Conservation (phyloP, 2,329 filamentous ascomycete genomes). For the Colletotrichum scovillei region DNA sequence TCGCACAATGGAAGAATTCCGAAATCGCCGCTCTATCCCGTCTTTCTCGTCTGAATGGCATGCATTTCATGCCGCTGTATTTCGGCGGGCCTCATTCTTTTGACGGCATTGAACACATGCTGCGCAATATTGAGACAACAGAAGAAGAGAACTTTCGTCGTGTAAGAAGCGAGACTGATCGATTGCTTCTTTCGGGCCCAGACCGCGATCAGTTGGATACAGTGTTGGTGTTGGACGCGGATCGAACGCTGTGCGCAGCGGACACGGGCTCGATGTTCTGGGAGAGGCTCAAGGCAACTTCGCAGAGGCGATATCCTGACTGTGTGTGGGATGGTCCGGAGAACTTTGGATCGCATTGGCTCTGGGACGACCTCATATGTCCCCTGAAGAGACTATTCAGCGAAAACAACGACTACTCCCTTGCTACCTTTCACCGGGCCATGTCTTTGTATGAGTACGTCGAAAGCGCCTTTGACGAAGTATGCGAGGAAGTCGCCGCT, state of each 20-base stretch:
- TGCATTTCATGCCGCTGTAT: conserved; percentile 56
- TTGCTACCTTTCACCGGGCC: conserved; percentile 66
- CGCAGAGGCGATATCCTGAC: background rate
- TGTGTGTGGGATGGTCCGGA: background rate
- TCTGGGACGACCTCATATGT: background rate
- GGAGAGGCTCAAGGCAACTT: conserved; percentile 39
- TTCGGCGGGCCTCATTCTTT: conserved; percentile 1
- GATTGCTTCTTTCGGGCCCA: conserved; percentile 39
- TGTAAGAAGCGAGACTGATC: conserved; percentile 47
- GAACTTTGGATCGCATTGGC: background rate
- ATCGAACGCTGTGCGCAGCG: conserved; percentile 62
- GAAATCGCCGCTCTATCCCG: conserved; percentile 56
- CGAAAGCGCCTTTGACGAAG: conserved; percentile 51
- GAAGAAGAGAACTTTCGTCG: conserved; percentile 51
- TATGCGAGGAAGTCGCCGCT: conserved; percentile 58
- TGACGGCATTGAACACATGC: conserved; percentile 40
- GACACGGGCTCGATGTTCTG: conserved; percentile 66
- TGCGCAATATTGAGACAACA: conserved; percentile 52
- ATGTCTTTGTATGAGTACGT: conserved; percentile 63
- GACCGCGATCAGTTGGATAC: conserved; percentile 47
- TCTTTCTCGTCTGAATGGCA: conserved; percentile 56
- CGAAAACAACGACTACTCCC: conserved; percentile 59
- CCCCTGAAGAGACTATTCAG: conserved; percentile 59
- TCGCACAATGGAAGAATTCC: conserved; percentile 58
- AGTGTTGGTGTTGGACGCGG: conserved; percentile 67